Base-by-base conservation (phyloP, 495 filamentous ascomycete species). In the Penicillium cataractarum region DNA sequence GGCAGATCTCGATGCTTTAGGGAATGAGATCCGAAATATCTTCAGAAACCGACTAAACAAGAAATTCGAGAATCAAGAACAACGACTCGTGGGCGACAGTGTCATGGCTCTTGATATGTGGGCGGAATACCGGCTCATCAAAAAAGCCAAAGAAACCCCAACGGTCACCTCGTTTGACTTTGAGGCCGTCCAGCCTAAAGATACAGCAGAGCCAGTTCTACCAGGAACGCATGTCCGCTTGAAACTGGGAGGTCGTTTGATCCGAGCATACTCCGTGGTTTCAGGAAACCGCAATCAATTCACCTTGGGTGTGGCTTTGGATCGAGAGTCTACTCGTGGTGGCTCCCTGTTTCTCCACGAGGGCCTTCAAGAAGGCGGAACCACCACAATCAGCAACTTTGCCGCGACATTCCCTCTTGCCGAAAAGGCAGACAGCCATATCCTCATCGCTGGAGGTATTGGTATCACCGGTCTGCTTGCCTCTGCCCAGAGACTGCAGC, bases 391-490 rank as follows among this genome's bases (percentile, higher is more conserved):
- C 4, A 51, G 32, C 44, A 40, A 65, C 4, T 52, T 60, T 22
- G 22, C 21, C 17, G 17, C 32, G 21, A 55, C 27, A 2, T 55
- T 59, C 27, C 29, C 62, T 21, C 29, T 58, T 1, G 40, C 10
- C 0, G 33, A 55, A 13, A 32, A 54, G 21, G 62, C 51, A 4
- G 40, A 52, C 7, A 40, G 42, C 27, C 57, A 65, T 37, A 33
- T 56, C 22, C 35, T 65, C 15, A 60, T 65, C 35, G 62, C 52
- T 12, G 62, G 57, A 15, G 62, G 57, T 19, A 60, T 60, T 29
- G 62, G 62, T 29, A 65, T 65, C 21, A 65, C 62, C 8, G 62
- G 42, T 17, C 50, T 65, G 31, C 44, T 65, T 44, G 62, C 52
- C 6, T 44, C 33, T 12, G 35, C 44, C 6, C 22, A 21, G 21